phyloP scores from a whole-genome alignment of 495 filamentous ascomycete species.

The Cryomyces minteri region DNA sequence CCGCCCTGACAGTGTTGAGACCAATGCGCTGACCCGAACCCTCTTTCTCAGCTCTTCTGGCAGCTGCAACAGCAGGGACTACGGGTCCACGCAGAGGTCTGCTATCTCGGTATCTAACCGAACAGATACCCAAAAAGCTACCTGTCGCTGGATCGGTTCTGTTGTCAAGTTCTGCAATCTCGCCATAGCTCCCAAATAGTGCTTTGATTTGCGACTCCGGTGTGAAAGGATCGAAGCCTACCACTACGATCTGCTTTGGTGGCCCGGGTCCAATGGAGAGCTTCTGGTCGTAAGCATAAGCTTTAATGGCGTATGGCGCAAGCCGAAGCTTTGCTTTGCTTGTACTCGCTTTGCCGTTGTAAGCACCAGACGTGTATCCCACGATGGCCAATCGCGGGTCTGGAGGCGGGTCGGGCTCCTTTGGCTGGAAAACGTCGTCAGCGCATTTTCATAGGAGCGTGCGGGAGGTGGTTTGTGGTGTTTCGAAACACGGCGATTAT shows the following conservation, averaged over 20 bases:
- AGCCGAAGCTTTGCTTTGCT: constrained; percentile 61
- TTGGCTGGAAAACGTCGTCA: not conserved
- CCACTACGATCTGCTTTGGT: constrained; percentile 73
- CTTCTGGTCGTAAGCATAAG: constrained; percentile 57
- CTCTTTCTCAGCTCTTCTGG: constrained; percentile 52
- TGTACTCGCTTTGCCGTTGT: constrained; percentile 22
- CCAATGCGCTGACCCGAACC: constrained; percentile 57
- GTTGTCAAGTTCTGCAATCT: constrained; percentile 74
- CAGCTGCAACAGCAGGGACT: constrained; percentile 44
- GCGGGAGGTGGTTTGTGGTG: not conserved
- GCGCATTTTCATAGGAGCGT: not conserved
- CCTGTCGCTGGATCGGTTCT: constrained; percentile 85
- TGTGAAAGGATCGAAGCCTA: constrained; percentile 81
- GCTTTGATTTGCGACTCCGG: constrained; percentile 60
- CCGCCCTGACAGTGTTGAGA: constrained; percentile 52
- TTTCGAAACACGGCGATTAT: not conserved
- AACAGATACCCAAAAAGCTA: constrained; percentile 79
- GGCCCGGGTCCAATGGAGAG: constrained; percentile 80
- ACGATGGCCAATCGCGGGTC: constrained; percentile 60
- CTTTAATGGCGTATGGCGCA: constrained; percentile 59
- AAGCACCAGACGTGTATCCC: constrained; percentile 30
- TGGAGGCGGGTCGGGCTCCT: constrained; percentile 45
- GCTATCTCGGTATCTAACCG: constrained; percentile 71
- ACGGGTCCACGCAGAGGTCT: constrained; percentile 28
- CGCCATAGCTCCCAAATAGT: constrained; percentile 71